These are phyloP conservation scores for Prunus dulcis DNA, from an alignment of 306 rosid species.

Conservation along the genomic window DNA sequence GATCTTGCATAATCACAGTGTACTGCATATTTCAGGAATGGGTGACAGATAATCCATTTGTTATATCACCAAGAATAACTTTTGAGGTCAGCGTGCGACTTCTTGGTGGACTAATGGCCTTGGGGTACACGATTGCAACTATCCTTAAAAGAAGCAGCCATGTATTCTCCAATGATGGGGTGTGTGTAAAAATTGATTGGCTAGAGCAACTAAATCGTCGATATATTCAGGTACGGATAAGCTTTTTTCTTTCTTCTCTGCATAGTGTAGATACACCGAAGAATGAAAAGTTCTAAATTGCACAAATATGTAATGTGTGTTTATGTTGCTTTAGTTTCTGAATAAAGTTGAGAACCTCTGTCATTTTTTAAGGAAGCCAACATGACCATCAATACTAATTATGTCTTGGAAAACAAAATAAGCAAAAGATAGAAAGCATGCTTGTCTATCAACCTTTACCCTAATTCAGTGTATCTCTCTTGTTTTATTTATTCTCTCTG, in stretches of 20 bases:
- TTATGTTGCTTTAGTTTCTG: not conserved
- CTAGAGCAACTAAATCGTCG: conserved; percentile 85
- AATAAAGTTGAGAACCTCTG: too few relatives aligned
- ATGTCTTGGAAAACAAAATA: not conserved
- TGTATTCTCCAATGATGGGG: conserved; percentile 67
- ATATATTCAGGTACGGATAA: conserved; percentile 76
- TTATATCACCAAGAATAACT: conserved; percentile 97
- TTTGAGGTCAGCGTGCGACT: conserved; percentile 99
- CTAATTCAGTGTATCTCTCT: not conserved
- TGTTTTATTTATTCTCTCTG: not conserved
- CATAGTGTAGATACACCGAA: not conserved
- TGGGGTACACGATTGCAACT: conserved; percentile 97
- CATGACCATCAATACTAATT: too few relatives aligned
- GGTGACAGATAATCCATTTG: conserved; percentile 95
- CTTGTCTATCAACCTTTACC: not conserved
- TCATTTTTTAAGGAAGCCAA: too few relatives aligned
- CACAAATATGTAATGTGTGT: not conserved
- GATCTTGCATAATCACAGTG: conserved; percentile 12
- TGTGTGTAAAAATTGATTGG: conserved; percentile 91
- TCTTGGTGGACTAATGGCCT: conserved; percentile 97
- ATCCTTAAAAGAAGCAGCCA: conserved; percentile 93
- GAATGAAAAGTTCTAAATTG: not conserved
- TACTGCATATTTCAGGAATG: conserved; percentile 68
- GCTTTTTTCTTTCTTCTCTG: not conserved
- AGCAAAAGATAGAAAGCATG: not conserved